Evolutionary conservation across 805 yeast species (phyloP), one percentile per base, ranked within the genome.

Genomic region (Candida quercuum): DNA sequence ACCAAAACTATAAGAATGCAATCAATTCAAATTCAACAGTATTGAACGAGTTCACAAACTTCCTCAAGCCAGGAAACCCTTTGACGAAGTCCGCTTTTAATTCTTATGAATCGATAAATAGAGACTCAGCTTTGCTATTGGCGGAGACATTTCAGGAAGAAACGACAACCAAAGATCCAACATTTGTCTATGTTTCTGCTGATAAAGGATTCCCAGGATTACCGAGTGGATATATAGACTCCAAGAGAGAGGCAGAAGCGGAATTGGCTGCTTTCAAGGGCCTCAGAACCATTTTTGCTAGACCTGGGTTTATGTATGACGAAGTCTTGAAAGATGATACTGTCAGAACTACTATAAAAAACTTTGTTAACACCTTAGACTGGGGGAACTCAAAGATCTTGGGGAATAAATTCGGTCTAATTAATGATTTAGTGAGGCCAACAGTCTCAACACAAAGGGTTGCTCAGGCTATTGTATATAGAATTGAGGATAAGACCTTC

Each of bases 291-390:
- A 75, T 88, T 2, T 56, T 83, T 13, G 44, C 85, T 60, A 69
- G 96, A 42, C 96, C 96, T 0, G 94, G 94, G 0, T 76, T 87
- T 48, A 79, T 88, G 88, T 83, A 64, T 51, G 94, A 86, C 52
- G 75, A 67, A 26, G 52, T 51, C 30, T 45, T 53, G 3, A 46
- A 54, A 7, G 45, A 51, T 6, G 49, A 52, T 23, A 63, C 62
- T 33, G 49, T 59, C 19, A 59, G 86, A 39, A 59, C 63, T 11
- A 39, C 62, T 1, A 42, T 81, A 32, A 72, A 69, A 39, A 43
- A 52, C 17, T 59, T 68, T 2, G 56, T 83, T 20, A 63, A 68
- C 32, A 21, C 68, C 4, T 60, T 72, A 30, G 66, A 71, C 45
- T 55, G 59, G 38, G 63, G 70, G 13, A 77, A 81, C 43, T 54